These are phyloP conservation scores for Colletotrichum falcatum DNA, from an alignment of 2,329 filamentous ascomycete genomes.

Conservation along the genomic window DNA sequence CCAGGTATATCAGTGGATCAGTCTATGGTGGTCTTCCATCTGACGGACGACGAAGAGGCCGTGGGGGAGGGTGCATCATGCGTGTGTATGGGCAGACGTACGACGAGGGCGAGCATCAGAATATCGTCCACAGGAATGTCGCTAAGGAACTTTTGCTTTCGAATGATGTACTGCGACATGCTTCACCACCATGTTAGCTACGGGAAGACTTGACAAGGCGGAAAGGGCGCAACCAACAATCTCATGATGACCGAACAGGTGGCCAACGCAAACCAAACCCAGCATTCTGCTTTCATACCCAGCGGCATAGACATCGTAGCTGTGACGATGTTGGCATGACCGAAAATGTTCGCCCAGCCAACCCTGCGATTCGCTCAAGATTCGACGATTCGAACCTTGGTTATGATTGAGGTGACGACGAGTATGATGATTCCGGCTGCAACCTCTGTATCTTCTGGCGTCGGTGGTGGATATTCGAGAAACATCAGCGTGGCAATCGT, in stretches of 20 bases:
- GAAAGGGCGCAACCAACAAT: slow-evolving; percentile 14
- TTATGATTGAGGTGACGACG: background rate
- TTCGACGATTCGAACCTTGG: no score
- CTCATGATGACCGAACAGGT: slow-evolving; percentile 20
- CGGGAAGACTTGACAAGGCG: background rate
- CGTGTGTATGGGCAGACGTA: slow-evolving; percentile 7
- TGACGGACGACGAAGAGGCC: background rate
- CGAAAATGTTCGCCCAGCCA: background rate
- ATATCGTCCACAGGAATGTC: slow-evolving; percentile 30
- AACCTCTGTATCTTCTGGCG: background rate
- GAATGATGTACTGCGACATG: slow-evolving; percentile 30
- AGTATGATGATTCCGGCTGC: background rate
- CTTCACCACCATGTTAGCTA: slow-evolving; percentile 10
- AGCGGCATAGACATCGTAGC: slow-evolving; percentile 18
- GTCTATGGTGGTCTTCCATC: no score
- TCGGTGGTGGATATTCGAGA: background rate
- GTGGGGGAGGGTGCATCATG: background rate
- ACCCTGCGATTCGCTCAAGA: background rate
- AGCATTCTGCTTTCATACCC: slow-evolving; percentile 28
- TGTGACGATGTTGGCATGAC: background rate
- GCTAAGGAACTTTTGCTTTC: slow-evolving; percentile 29
- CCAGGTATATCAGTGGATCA: background rate
- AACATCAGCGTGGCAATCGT: background rate
- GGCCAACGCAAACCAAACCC: slow-evolving; percentile 27
- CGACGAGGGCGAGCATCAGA: slow-evolving; percentile 25